A percentile compares a stretch with the other conserved stretches of the same genome.
phyloP scores from a whole-genome alignment of 192 early-diverging fungal species.

The Pecoramyces ruminantium region DNA sequence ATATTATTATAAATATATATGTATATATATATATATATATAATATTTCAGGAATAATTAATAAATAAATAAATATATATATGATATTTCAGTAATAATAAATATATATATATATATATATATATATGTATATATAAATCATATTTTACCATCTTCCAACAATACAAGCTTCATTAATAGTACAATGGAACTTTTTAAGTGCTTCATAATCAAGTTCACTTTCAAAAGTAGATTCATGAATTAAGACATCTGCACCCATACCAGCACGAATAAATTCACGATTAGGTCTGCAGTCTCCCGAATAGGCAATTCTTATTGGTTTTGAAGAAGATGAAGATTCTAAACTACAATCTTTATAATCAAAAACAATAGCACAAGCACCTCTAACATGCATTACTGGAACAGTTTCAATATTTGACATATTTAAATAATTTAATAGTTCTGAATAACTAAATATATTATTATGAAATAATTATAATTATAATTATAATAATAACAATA shows the following conservation, averaged over 20 bases:
- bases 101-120: no score
- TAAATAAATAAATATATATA: no score
- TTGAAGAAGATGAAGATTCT: neutral
- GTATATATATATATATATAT: no score
- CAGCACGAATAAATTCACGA: conserved; percentile 47
- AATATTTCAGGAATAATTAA: no score
- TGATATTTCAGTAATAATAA: no score
- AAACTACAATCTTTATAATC: neutral
- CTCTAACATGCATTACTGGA: conserved; percentile 60
- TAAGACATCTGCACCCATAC: conserved; percentile 43
- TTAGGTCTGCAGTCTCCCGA: conserved; percentile 91
- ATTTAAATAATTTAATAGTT: conserved; percentile 11
- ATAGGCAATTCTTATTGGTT: conserved; percentile 8
- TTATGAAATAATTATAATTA: no score
- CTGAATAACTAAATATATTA: neutral
- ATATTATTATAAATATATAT: no score
- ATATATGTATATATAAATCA: no score
- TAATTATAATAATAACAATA: no score
- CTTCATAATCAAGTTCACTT: conserved; percentile 48
- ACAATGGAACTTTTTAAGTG: conserved; percentile 62
- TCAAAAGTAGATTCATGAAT: conserved; percentile 89
- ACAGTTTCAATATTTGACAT: conserved; percentile 41
- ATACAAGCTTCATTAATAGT: conserved; percentile 74
- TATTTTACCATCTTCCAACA: conserved; percentile 45
- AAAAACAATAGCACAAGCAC: neutral